Evolutionary conservation across 176 grass and related monocot species (phyloP), one percentile per base, ranked within the genome.

Genomic region (Oryza longistaminata): DNA sequence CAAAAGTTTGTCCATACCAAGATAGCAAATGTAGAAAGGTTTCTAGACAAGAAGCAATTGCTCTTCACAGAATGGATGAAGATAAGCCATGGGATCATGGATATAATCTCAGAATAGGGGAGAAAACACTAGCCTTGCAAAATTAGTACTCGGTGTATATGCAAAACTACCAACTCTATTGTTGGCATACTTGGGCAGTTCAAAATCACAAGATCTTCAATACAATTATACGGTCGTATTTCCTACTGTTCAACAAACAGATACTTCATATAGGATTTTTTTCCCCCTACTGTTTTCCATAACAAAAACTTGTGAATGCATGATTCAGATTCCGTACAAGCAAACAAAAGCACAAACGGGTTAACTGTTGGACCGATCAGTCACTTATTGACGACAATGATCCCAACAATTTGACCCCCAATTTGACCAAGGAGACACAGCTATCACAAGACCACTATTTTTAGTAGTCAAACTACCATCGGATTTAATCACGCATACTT

Each of bases 391-490:
- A 76, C 9, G 78, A 62, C 5, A 25, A 31, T 35, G 60, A 5
- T 45, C 67, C 26, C 58, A 50, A 50, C 13, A 44, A 73, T 73
- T 8, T 46, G 43, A 82, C 71, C 5, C 39, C 21, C 14, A 64
- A 39, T 37, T 66, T 25, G 26, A 80, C 67, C 10, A 39, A 1
- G 27, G 9, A 3, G 2, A 68, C 61, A 58, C 12, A 12, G 67
- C 22, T 73, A 66, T 73, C 2, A 70, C 4, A 86, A 25, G 1
- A 67, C 5, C 61, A 74, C 79, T 86, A 74, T 76, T 70, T 87
- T 70, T 87, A 82, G 78, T 68, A 82, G 73, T 64, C 73, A 77
- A 52, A 22, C 80, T 29, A 48, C 26, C 14, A 6, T 35, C 39
- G 64, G 50, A 77, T 9, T 14, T 39, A 77, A 88, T 26, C 55